A percentile compares a stretch with the other conserved stretches of the same genome.
phyloP scores from a whole-genome alignment of 2,329 filamentous ascomycete species.

The Juglanconis oblonga region DNA sequence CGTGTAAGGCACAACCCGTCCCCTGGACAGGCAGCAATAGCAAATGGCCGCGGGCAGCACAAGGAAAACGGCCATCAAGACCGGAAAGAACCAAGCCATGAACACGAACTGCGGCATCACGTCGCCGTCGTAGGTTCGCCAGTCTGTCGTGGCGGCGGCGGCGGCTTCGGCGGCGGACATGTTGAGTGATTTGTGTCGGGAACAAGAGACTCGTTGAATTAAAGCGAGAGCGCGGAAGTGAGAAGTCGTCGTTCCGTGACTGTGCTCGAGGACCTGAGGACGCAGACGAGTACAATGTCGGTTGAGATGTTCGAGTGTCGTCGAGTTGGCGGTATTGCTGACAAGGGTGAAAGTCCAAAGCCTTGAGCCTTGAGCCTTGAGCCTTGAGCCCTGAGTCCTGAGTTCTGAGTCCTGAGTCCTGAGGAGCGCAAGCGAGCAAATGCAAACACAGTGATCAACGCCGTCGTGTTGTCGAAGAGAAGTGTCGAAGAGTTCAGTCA shows the following conservation, averaged over 20 bases:
- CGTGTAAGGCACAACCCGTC: conserved; percentile 8
- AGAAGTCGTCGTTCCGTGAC: too few relatives aligned
- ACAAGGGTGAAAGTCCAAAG: too few relatives aligned
- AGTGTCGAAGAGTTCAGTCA: background rate
- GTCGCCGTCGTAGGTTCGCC: conserved; percentile 9
- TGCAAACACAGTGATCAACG: conserved; percentile 16
- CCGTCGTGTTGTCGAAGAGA: background rate
- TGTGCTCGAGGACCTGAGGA: too few relatives aligned
- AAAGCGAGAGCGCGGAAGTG: background rate
- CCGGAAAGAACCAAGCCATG: conserved; percentile 11
- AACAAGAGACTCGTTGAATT: too few relatives aligned
- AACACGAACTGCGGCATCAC: conserved; percentile 4
- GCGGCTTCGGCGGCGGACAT: conserved; percentile 14
- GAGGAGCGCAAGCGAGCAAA: background rate
- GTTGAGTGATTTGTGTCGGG: background rate
- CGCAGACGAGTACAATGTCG: too few relatives aligned
- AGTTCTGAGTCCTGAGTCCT: background rate
- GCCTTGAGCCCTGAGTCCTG: background rate
- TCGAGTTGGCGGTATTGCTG: too few relatives aligned
- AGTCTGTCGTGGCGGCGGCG: conserved; percentile 15
- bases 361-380: too few relatives aligned
- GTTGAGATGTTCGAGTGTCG: too few relatives aligned
- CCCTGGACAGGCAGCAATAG: conserved; percentile 7
- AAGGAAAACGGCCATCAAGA: conserved; percentile 9
- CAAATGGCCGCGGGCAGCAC: conserved; percentile 12